phyloP scores from a whole-genome alignment of 108 stramenopile species.

The Cafeteria roenbergensis region DNA sequence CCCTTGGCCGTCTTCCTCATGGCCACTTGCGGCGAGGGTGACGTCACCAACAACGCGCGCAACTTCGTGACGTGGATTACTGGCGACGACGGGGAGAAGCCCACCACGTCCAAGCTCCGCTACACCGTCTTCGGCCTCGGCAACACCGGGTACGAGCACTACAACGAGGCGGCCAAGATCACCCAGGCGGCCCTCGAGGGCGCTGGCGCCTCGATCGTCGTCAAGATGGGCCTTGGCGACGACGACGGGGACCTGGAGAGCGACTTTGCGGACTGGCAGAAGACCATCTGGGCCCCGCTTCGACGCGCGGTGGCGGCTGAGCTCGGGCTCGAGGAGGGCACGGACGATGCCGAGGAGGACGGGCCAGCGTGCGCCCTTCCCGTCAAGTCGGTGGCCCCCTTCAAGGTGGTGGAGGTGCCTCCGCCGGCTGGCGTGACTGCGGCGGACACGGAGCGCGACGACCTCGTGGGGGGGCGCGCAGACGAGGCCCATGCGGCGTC shows the following conservation, averaged over 20 bases:
- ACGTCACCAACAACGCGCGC: slow-evolving; percentile 88
- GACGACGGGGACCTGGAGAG: slow-evolving; percentile 85
- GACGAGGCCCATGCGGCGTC: too few relatives aligned
- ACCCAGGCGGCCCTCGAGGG: slow-evolving; percentile 54
- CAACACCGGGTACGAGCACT: slow-evolving; percentile 90
- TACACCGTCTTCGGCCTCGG: slow-evolving; percentile 92
- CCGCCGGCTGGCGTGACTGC: too few relatives aligned
- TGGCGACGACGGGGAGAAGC: slow-evolving; percentile 25
- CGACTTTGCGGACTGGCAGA: slow-evolving; percentile 91
- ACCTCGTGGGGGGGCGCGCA: too few relatives aligned
- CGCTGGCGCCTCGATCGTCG: slow-evolving; percentile 56
- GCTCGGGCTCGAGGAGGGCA: too few relatives aligned
- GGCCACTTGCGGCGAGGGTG: slow-evolving; percentile 96
- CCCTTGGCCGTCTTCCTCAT: slow-evolving; percentile 53
- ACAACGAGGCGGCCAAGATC: slow-evolving; percentile 80
- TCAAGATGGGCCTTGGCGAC: slow-evolving; percentile 69
- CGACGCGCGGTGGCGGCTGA: slow-evolving; percentile 35
- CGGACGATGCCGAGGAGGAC: too few relatives aligned
- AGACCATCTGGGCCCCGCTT: slow-evolving; percentile 58
- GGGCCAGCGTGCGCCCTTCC: too few relatives aligned
- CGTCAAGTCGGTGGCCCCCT: too few relatives aligned
- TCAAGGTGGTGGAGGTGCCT: too few relatives aligned
- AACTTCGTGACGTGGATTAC: slow-evolving; percentile 59
- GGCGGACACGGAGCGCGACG: too few relatives aligned
- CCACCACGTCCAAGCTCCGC: slow-evolving; percentile 40